Evolutionary conservation across 1,284 basidiomycete genomes (phyloP).

Genomic region (Rhizopogon hawkerae): DNA sequence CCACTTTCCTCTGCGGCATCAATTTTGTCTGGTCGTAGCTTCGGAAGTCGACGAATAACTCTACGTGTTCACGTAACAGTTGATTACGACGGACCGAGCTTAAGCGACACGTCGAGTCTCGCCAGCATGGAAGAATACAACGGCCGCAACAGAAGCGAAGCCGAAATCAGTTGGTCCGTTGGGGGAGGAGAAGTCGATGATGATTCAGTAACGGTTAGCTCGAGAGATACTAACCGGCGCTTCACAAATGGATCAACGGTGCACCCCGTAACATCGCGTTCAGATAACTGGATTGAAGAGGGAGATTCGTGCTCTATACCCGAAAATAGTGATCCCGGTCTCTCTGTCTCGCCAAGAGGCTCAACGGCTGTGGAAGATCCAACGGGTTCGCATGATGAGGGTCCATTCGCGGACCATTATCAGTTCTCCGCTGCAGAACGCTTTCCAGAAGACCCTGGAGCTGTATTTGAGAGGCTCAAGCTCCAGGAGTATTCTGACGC

Average conservation of each 20-base stretch:
- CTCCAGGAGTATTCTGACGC: constrained; percentile 37
- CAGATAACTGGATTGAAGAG: neutral
- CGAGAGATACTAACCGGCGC: constrained; percentile 42
- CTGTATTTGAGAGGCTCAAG: constrained; percentile 52
- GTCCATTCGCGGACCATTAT: constrained; percentile 27
- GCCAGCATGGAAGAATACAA: constrained; percentile 67
- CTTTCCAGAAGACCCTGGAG: constrained; percentile 36
- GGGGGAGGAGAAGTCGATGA: constrained; percentile 47
- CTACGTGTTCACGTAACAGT: constrained; percentile 68
- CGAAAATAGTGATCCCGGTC: constrained; percentile 1
- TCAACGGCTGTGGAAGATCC: constrained; percentile 2
- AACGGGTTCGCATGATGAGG: constrained; percentile 11
- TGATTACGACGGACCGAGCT: constrained; percentile 84
- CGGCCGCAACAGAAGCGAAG: constrained; percentile 50
- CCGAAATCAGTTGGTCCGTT: constrained; percentile 49
- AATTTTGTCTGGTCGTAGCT: constrained; percentile 63
- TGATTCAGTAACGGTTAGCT: constrained; percentile 65
- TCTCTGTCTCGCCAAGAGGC: constrained; percentile 5
- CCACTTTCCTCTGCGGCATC: constrained; percentile 63
- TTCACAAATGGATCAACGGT: constrained; percentile 2
- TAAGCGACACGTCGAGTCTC: constrained; percentile 79
- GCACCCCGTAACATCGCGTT: neutral
- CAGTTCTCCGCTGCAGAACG: constrained; percentile 23
- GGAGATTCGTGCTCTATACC: constrained; percentile 2
- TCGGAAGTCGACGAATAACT: constrained; percentile 61